These are phyloP conservation scores for Lachancea quebecensis DNA, from an alignment of 805 yeast genomes.

Conservation along the genomic window DNA sequence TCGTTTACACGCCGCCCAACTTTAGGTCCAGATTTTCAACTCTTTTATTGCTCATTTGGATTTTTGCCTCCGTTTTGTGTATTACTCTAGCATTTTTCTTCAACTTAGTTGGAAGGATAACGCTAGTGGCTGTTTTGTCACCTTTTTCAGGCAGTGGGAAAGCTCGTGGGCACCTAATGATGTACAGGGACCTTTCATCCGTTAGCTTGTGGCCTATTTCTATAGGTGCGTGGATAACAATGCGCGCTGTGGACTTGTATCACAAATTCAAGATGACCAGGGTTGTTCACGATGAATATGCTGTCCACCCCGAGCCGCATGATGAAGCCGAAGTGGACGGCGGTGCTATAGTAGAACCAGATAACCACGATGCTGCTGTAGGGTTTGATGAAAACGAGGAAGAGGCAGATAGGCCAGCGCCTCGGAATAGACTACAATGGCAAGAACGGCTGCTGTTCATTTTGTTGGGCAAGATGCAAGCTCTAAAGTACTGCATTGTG, in stretches of 20 bases:
- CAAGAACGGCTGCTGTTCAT: not conserved
- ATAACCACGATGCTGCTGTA: not conserved
- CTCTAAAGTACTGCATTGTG: not conserved
- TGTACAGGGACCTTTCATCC: not conserved
- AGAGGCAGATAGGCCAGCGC: not conserved
- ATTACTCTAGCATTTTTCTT: constrained; percentile 19
- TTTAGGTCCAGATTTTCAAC: constrained; percentile 52
- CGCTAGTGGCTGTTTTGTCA: not conserved
- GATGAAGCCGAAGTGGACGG: not conserved
- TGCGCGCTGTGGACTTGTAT: not conserved
- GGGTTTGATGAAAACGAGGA: not conserved
- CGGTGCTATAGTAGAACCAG: not conserved
- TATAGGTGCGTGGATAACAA: not conserved
- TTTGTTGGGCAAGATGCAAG: not conserved
- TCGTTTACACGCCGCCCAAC: constrained; percentile 83
- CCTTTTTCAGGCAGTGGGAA: not conserved
- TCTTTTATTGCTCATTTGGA: constrained; percentile 38
- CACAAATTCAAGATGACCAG: constrained; percentile 1
- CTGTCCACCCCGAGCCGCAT: not conserved
- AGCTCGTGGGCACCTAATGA: not conserved
- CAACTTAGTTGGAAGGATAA: constrained; percentile 3
- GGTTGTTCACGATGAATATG: constrained; percentile 2
- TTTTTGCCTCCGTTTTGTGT: constrained; percentile 35
- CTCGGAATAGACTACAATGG: not conserved
- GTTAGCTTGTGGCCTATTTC: constrained; percentile 1